Evolutionary conservation across 2,329 filamentous ascomycete species (phyloP).

Genomic region (Aschersonia sp.): DNA sequence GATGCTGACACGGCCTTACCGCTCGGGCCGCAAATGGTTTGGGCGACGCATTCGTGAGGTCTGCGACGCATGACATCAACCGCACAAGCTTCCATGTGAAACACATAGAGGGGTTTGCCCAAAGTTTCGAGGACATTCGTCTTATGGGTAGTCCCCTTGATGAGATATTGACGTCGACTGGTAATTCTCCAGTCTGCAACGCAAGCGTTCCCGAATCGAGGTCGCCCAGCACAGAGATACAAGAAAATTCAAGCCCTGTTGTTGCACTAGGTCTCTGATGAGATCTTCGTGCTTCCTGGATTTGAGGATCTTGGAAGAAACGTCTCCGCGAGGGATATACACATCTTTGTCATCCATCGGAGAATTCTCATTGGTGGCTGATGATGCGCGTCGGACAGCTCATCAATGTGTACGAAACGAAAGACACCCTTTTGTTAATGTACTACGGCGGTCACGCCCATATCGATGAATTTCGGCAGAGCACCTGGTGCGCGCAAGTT

Average conservation of each 20-base stretch:
- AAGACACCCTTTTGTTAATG: slow-evolving; percentile 40
- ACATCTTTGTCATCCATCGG: slow-evolving; percentile 42
- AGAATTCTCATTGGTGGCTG: slow-evolving; percentile 42
- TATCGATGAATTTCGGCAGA: slow-evolving; percentile 44
- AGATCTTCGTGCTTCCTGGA: slow-evolving; percentile 43
- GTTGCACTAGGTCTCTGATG: slow-evolving; percentile 43
- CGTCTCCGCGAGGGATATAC: slow-evolving; percentile 40
- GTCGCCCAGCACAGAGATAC: slow-evolving; percentile 37
- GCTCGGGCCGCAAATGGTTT: slow-evolving; percentile 1
- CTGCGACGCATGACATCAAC: slow-evolving; percentile 41
- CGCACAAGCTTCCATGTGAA: slow-evolving; percentile 44
- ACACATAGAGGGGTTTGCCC: slow-evolving; percentile 38
- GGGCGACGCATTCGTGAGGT: slow-evolving; percentile 15
- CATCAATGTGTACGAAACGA: slow-evolving; percentile 40
- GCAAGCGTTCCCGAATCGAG: slow-evolving; percentile 41
- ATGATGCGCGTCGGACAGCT: slow-evolving; percentile 42
- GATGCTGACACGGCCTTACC: no score
- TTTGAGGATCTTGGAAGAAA: slow-evolving; percentile 37
- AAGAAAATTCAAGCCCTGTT: slow-evolving; percentile 39
- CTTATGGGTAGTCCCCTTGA: background rate
- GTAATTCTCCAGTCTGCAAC: slow-evolving; percentile 29
- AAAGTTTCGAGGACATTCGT: slow-evolving; percentile 38
- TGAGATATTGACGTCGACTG: background rate
- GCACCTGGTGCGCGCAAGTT: slow-evolving; percentile 44
- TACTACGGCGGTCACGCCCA: slow-evolving; percentile 47